phyloP scores from a whole-genome alignment of 2,329 filamentous ascomycete species.

The Aspergillus fijiensis region DNA sequence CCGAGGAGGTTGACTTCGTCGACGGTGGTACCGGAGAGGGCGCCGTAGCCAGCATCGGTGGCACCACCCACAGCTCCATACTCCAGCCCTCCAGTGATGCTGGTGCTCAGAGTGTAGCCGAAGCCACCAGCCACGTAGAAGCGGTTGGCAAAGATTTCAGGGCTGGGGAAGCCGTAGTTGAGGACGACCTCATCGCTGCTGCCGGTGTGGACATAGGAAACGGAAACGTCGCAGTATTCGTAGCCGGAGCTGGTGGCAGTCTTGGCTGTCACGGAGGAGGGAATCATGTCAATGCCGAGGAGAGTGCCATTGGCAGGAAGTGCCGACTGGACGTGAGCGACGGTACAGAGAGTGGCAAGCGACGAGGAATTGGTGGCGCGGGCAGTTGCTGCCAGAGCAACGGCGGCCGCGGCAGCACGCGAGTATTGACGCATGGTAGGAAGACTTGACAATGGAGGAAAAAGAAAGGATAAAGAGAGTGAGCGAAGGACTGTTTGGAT shows the following conservation, averaged over 20 bases:
- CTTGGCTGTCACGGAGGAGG: constrained; percentile 43
- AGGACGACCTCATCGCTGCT: constrained; percentile 38
- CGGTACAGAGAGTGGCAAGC: constrained; percentile 44
- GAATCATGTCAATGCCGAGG: constrained; percentile 41
- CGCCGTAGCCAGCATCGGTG: constrained; percentile 47
- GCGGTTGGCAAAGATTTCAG: constrained; percentile 43
- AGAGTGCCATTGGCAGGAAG: constrained; percentile 46
- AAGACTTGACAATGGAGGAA: no score
- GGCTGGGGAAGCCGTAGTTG: constrained; percentile 37
- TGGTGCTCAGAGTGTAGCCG: constrained; percentile 40
- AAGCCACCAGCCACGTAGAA: constrained; percentile 48
- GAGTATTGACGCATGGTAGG: constrained; percentile 5
- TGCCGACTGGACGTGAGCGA: constrained; percentile 42
- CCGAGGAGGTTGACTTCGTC: constrained; percentile 40
- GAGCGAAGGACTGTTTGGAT: neutral
- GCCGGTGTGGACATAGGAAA: constrained; percentile 46
- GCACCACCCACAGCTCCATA: constrained; percentile 46
- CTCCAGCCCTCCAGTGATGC: constrained; percentile 40
- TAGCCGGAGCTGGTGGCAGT: constrained; percentile 38
- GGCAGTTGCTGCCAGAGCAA: constrained; percentile 4
- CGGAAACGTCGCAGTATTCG: constrained; percentile 43
- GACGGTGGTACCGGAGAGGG: constrained; percentile 35
- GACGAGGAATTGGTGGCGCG: neutral
- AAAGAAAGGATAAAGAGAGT: neutral
- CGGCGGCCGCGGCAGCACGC: constrained; percentile 1